Percentiles rank a stretch among this genome's conserved stretches.
phyloP scores from a whole-genome alignment of 306 rosid genomes.

The Alnus glutinosa region DNA sequence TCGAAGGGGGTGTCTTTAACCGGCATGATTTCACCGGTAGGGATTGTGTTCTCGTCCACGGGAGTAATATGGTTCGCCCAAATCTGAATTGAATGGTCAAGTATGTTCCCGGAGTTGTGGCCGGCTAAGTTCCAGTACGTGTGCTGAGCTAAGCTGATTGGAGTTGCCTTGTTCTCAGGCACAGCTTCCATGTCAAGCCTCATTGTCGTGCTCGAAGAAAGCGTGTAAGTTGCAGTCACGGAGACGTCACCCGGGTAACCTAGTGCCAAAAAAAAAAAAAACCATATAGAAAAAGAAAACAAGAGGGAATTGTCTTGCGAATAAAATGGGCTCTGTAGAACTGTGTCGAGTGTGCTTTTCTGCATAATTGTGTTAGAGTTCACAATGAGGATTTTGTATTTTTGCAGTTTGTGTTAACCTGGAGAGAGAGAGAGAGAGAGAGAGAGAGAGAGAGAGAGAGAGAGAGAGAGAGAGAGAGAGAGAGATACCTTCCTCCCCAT shows the following conservation, averaged over 20 bases:
- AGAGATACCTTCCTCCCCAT: slow-evolving; percentile 85
- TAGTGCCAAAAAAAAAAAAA: slow-evolving; percentile 27
- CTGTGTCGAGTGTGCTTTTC: no score
- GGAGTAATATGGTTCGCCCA: slow-evolving; percentile 74
- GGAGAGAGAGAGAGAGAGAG: not conserved
- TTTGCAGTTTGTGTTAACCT: no score
- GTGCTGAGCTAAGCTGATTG: slow-evolving; percentile 83
- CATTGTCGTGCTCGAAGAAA: slow-evolving; percentile 69
- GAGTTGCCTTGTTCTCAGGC: slow-evolving; percentile 77
- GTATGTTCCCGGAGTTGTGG: slow-evolving; percentile 69
- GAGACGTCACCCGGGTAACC: slow-evolving; percentile 85
- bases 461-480: not conserved
- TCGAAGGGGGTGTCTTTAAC: slow-evolving; percentile 83
- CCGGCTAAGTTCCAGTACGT: slow-evolving; percentile 96
- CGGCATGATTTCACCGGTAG: slow-evolving; percentile 76
- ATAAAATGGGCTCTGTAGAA: no score
- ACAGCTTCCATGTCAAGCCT: slow-evolving; percentile 96
- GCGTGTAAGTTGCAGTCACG: slow-evolving; percentile 76
- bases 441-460: not conserved
- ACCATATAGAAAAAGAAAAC: slow-evolving; percentile 4
- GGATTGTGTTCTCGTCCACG: slow-evolving; percentile 62
- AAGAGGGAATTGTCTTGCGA: not conserved
- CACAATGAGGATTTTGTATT: no score
- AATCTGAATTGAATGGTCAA: slow-evolving; percentile 72
- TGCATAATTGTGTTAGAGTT: no score